phyloP scores from a whole-genome alignment of 2,329 filamentous ascomycete genomes.

The Macrophomina phaseolina region DNA sequence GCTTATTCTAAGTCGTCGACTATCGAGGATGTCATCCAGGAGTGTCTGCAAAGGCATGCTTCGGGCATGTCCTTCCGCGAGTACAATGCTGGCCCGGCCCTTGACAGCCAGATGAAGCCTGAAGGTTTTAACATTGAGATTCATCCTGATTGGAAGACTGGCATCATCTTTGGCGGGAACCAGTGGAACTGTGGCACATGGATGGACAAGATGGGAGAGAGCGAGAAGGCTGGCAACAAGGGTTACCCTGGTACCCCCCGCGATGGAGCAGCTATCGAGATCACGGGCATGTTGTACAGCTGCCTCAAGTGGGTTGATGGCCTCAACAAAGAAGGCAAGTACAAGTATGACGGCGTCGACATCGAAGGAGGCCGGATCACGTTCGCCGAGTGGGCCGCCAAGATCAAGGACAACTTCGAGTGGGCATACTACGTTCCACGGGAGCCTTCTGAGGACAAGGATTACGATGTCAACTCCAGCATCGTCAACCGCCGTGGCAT shows the following conservation, averaged over 20 bases:
- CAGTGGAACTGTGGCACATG: conserved; percentile 96
- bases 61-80: conserved; percentile 90
- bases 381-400: conserved; percentile 77
- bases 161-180: conserved; percentile 91
- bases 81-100: conserved; percentile 85
- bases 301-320: conserved; percentile 78
- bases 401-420: conserved; percentile 87
- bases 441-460: conserved; percentile 69
- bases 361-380: conserved; percentile 69
- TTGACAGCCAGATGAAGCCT: conserved; percentile 92
- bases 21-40: conserved; percentile 88
- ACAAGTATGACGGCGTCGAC: conserved; percentile 74
- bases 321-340: conserved; percentile 71
- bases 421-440: conserved; percentile 86
- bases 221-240: conserved; percentile 85
- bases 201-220: conserved; percentile 99
- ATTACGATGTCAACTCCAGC: conserved; percentile 79
- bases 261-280: conserved; percentile 93
- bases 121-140: conserved; percentile 93
- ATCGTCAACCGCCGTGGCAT: conserved; percentile 91
- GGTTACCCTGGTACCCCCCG: conserved; percentile 95
- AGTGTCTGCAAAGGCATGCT: conserved; percentile 90
- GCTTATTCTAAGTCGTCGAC: conserved; percentile 87
- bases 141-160: conserved; percentile 87
- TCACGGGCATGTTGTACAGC: conserved; percentile 92